Conservation (phyloP, 2,329 filamentous ascomycete species). For the Atkinsonella texensis region DNA sequence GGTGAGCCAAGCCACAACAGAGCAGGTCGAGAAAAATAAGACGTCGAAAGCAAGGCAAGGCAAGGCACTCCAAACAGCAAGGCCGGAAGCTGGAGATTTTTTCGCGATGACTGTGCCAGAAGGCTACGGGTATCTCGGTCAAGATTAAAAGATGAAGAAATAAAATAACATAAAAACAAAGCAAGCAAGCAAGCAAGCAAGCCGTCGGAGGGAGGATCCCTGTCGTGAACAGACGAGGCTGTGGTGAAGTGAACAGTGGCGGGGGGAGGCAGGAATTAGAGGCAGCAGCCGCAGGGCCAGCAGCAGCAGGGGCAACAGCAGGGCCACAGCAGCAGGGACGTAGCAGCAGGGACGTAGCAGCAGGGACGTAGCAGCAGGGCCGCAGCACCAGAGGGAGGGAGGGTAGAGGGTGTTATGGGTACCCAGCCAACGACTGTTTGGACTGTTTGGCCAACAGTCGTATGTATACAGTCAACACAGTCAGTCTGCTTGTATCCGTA, state of each 20-base stretch:
- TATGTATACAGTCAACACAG: neutral
- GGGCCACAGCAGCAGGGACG: no score
- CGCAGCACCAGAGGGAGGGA: no score
- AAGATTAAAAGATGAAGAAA: conserved; percentile 4
- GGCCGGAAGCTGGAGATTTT: neutral
- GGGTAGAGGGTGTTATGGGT: neutral
- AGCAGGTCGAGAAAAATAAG: neutral
- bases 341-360: no score
- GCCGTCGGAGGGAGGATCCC: neutral
- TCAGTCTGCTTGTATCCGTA: neutral
- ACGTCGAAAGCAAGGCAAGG: neutral
- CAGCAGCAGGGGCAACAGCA: no score
- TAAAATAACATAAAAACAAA: conserved; percentile 3
- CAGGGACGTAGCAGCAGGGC: no score
- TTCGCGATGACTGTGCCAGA: neutral
- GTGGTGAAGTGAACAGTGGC: neutral
- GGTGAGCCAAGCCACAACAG: neutral
- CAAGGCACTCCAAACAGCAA: neutral
- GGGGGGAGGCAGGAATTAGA: neutral
- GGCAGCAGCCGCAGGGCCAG: no score
- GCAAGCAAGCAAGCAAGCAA: conserved; percentile 2
- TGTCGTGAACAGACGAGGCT: neutral
- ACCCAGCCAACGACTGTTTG: conserved; percentile 3
- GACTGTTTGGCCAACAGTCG: neutral
- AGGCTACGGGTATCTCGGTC: neutral